Base-by-base conservation (phyloP, 2,329 filamentous ascomycete genomes). In the Whalleya microplaca region DNA sequence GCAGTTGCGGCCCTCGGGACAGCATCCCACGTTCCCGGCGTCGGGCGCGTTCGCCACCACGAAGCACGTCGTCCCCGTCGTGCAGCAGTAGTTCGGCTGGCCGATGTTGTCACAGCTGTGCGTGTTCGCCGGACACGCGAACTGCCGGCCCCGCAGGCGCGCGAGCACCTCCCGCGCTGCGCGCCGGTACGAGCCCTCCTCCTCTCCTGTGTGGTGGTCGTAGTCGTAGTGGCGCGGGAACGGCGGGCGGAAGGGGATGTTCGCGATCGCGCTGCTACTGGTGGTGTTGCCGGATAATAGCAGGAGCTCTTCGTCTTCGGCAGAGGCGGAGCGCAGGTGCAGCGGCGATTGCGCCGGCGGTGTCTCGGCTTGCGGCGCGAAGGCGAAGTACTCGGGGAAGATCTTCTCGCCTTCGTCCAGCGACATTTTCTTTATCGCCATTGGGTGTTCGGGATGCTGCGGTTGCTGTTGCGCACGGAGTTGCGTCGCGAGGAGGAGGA, bases 331-430 rank as follows among this genome's bases (percentile, higher is more conserved):
- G 41, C 70, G 66, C 7, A 68, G 69, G 9, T 72, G 69, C 12
- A 69, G 71, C 58, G 32, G 72, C 64, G 18, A 47, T 49, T 58
- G 65, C 54, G 49, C 47, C 52, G 21, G 21, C 41, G 54, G 48
- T 43, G 53, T 29, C 46, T 27, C 23, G 23, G 23, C 23, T 27
- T 62, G 58, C 23, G 64, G 59, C 1, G 67, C 68, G 64, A 84
- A 84, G 61, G 77, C 79, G 63, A 80, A 87, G 71, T 91, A 88
- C 44, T 90, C 82, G 53, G 87, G 76, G 63, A 87, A 84, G 69
- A 94, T 88, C 79, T 91, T 95, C 69, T 91, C 88, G 57, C 84
- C 84, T 48, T 85, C 82, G 68, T 92, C 86, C 4, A 79, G 79
- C 45, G 84, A 80, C 84, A 93, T 90, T 69, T 92, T 92, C 69